phyloP scores from a whole-genome alignment of 495 filamentous ascomycete species.

The Terfezia boudieri region DNA sequence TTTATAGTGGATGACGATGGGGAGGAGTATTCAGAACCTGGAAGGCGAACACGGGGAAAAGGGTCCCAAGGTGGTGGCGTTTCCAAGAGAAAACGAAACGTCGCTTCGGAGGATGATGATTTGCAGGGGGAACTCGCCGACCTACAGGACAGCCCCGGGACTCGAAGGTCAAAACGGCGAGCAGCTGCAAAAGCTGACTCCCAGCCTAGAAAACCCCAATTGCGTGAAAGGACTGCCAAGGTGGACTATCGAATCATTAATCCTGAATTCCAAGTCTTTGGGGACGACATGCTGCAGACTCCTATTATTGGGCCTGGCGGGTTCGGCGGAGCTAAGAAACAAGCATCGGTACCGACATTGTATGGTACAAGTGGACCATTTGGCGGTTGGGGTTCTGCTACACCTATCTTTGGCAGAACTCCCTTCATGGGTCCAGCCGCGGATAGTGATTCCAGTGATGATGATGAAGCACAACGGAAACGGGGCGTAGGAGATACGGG shows the following conservation, averaged over 20 bases:
- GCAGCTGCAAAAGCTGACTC: constrained; percentile 13
- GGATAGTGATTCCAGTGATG: constrained; percentile 92
- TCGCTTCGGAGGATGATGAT: constrained; percentile 40
- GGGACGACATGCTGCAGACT: constrained; percentile 40
- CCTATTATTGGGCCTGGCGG: constrained; percentile 34
- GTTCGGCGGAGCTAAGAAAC: background rate
- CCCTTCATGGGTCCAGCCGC: constrained; percentile 32
- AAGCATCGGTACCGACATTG: constrained; percentile 19
- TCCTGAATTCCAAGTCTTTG: constrained; percentile 41
- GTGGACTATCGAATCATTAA: constrained; percentile 58
- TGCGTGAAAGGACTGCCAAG: constrained; percentile 30
- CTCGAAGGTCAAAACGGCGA: constrained; percentile 31
- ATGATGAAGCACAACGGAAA: constrained; percentile 44
- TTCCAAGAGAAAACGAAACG: constrained; percentile 10
- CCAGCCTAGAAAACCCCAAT: constrained; percentile 22
- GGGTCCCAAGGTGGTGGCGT: constrained; percentile 8
- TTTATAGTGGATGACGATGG: constrained; percentile 13
- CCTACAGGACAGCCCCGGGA: constrained; percentile 41
- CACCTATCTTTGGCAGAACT: constrained; percentile 54
- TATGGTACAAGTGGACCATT: constrained; percentile 80
- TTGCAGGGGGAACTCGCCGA: constrained; percentile 55
- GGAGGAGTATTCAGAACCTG: constrained; percentile 14
- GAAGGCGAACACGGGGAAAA: constrained; percentile 10
- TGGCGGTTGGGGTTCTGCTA: constrained; percentile 52
- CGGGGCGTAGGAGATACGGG: constrained; percentile 27